Evolutionary conservation across 345 rosid genomes (phyloP).

Genomic region (Barbarea vulgaris): DNA sequence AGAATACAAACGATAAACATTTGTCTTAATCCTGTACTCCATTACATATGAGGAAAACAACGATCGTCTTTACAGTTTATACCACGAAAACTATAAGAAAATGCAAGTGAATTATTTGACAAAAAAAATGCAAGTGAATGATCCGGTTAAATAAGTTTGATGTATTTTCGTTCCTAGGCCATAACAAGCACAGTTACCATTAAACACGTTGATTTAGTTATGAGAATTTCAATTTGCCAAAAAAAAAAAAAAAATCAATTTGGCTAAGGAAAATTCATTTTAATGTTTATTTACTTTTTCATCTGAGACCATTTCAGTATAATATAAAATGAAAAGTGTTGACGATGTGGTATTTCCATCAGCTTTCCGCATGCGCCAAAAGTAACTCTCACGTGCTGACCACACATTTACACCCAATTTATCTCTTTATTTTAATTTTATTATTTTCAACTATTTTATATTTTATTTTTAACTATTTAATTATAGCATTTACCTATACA

Average conservation of each 20-base stretch:
- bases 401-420: slow-evolving; percentile 42
- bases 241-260: slow-evolving; percentile 27
- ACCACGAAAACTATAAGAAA: background rate
- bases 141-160: background rate
- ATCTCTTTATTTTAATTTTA: slow-evolving; percentile 25
- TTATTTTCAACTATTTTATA: background rate
- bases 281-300: slow-evolving; percentile 3
- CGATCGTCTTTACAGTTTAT: background rate
- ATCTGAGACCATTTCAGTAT: slow-evolving; percentile 24
- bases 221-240: slow-evolving; percentile 7
- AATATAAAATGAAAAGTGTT: slow-evolving; percentile 35
- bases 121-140: background rate
- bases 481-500: background rate
- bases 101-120: too few species aligned
- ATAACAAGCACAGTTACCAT: background rate
- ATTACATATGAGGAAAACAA: background rate
- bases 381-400: slow-evolving; percentile 50
- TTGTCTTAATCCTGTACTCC: background rate
- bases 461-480: background rate
- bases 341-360: slow-evolving; percentile 40
- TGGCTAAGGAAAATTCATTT: background rate
- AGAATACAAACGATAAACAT: background rate
- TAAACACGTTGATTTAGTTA: background rate
- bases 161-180: background rate
- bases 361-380: slow-evolving; percentile 52